Evolutionary conservation across 345 rosid species (phyloP), one percentile per base, ranked within the genome.

Genomic region (Abelmoschus esculentus): DNA sequence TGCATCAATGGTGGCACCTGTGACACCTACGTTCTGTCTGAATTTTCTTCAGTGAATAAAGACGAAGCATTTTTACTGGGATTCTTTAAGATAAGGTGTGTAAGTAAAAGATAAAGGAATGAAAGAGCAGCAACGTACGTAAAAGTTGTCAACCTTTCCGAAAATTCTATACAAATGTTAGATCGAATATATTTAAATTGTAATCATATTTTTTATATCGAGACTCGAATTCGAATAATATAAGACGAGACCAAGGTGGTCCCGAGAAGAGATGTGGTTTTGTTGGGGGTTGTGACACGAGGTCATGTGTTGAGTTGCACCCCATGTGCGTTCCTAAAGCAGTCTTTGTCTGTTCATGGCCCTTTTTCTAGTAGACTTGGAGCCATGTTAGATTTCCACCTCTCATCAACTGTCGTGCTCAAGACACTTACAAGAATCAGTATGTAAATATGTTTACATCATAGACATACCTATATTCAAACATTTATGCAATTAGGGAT

Each of bases 261-360:
- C 53, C 53, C 17, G n/a, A 49, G 1, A 49, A 49, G n/a, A 54
- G n/a, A 54, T 28, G 32, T 56, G n/a, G 2, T 22, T 36, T 11
- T 0, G 4, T 13, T 61, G n/a, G 75, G 79, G 62, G n/a, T 7
- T 9, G 11, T 69, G 83, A 80, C 85, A 80, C 87, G 80, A 53
- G 17, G 67, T 15, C 3, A 10, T 6, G 32, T 56, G 61, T 68
- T 49, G 31, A 44, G 80, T 71, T 69, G 83, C 81, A 32, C 36
- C 73, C 88, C 53, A 84, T 84, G 85, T 84, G 85, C 82, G 28
- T 75, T 71, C 65, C 53, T 49, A 55, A 74, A 70, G 81, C 77
- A 67, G 65, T 28, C 70, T 36, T 66, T 70, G 68, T 36, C 40
- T 36, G 7, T 36, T 36, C 6, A 36, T 36, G 40, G 8, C 6